Conservation (phyloP, 2,329 filamentous ascomycete species). For the Cucurbitaria berberidis region DNA sequence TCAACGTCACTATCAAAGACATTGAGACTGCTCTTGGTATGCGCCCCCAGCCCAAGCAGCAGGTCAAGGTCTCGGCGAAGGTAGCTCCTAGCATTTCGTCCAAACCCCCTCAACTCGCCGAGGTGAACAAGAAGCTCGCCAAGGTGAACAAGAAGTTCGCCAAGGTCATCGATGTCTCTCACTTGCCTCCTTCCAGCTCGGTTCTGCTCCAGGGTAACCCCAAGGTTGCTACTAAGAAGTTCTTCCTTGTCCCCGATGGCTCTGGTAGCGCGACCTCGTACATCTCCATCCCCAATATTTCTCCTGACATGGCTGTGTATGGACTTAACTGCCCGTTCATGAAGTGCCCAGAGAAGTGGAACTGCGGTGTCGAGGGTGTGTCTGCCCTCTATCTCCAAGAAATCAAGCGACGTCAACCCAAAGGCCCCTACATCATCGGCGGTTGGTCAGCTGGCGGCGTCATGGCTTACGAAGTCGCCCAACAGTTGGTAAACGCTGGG, state of each 20-base stretch:
- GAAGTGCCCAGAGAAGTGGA: constrained; percentile 70
- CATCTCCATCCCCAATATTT: constrained; percentile 63
- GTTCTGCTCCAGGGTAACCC: constrained; percentile 64
- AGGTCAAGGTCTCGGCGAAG: constrained; percentile 36
- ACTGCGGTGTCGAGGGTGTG: constrained; percentile 69
- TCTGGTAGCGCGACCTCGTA: constrained; percentile 71
- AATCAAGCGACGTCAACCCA: constrained; percentile 72
- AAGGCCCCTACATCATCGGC: constrained; percentile 63
- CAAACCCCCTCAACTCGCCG: constrained; percentile 50
- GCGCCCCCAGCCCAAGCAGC: constrained; percentile 52
- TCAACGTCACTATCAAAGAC: constrained; percentile 68
- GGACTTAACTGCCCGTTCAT: constrained; percentile 73
- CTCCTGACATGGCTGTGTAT: constrained; percentile 57
- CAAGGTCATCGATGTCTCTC: constrained; percentile 49
- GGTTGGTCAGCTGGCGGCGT: constrained; percentile 64
- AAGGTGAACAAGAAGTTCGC: constrained; percentile 53
- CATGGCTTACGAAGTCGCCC: constrained; percentile 59
- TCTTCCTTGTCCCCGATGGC: constrained; percentile 60
- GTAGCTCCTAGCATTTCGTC: constrained; percentile 23
- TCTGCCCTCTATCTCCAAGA: constrained; percentile 70
- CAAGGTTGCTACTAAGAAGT: constrained; percentile 61
- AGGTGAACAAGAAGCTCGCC: constrained; percentile 57
- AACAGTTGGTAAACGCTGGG: constrained; percentile 55
- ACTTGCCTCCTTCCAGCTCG: constrained; percentile 58
- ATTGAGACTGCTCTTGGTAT: constrained; percentile 69